phyloP scores from a whole-genome alignment of 805 yeast species.

The Candida easanensis region DNA sequence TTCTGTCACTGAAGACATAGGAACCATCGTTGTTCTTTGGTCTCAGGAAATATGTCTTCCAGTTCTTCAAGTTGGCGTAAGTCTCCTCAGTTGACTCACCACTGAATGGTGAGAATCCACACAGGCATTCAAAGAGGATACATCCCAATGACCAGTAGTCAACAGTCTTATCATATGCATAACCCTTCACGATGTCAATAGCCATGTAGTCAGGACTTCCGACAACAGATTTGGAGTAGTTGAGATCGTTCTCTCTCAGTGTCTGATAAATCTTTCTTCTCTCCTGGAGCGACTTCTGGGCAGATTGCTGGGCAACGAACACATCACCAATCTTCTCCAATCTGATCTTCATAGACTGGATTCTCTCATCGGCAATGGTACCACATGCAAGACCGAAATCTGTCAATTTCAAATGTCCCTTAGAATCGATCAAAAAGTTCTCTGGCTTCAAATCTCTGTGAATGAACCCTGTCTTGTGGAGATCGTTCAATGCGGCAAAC shows the following conservation, averaged over 20 bases:
- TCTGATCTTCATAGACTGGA: conserved; percentile 83
- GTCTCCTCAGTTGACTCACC: conserved; percentile 95
- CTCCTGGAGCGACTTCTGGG: conserved; percentile 73
- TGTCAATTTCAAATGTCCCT: conserved; percentile 89
- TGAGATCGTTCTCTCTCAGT: conserved; percentile 69
- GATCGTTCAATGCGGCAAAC: conserved; percentile 91
- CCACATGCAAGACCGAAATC: conserved; percentile 99
- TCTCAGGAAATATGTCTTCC: conserved; percentile 84
- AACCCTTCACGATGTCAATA: conserved; percentile 84
- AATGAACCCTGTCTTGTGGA: conserved; percentile 93
- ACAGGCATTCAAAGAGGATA: conserved; percentile 91
- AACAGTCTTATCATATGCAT: conserved; percentile 89
- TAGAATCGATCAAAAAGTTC: conserved; percentile 82
- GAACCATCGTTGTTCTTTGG: conserved; percentile 92
- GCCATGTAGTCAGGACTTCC: conserved; percentile 99
- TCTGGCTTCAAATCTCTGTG: conserved; percentile 97
- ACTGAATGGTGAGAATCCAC: conserved; percentile 96
- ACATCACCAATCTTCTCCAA: conserved; percentile 72
- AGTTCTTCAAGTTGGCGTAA: conserved; percentile 85
- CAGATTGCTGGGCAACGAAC: conserved; percentile 48
- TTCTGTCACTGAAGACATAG: conserved; percentile 90
- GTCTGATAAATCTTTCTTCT: conserved; percentile 84
- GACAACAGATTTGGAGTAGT: conserved; percentile 91
- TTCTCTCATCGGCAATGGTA: conserved; percentile 85
- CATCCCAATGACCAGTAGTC: conserved; percentile 99